Evolutionary conservation across 2,329 filamentous ascomycete species (phyloP).

Genomic region (Cercospora sojina): DNA sequence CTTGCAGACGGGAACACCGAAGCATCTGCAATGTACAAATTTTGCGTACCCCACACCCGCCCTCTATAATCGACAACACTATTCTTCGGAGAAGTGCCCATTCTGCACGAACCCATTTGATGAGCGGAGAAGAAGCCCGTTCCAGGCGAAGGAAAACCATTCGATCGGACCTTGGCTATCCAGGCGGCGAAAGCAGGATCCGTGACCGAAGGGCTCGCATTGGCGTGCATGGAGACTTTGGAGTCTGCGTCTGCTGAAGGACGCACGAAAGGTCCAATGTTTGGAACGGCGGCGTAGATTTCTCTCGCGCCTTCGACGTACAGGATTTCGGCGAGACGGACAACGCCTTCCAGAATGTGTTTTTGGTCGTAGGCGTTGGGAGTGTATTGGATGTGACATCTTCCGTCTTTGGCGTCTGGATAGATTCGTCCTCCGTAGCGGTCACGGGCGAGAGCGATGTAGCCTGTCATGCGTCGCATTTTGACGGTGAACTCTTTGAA

Average conservation of each 20-base stretch:
- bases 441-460: slow-evolving; percentile 74
- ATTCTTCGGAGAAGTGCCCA: slow-evolving; percentile 55
- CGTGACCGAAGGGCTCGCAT: slow-evolving; percentile 44
- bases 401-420: slow-evolving; percentile 64
- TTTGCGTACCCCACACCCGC: slow-evolving; percentile 62
- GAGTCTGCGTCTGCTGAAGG: slow-evolving; percentile 17
- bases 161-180: slow-evolving; percentile 54
- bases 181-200: slow-evolving; percentile 63
- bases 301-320: slow-evolving; percentile 78
- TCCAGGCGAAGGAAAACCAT: slow-evolving; percentile 51
- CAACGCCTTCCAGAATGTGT: slow-evolving; percentile 68
- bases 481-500: slow-evolving; percentile 71
- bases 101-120: slow-evolving; percentile 77
- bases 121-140: slow-evolving; percentile 68
- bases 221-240: slow-evolving; percentile 24
- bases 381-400: slow-evolving; percentile 67
- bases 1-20: slow-evolving; percentile 74
- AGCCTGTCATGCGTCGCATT: slow-evolving; percentile 67
- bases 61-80: slow-evolving; percentile 48
- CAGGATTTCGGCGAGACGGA: slow-evolving; percentile 72
- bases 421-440: slow-evolving; percentile 73
- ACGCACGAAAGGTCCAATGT: slow-evolving; percentile 63
- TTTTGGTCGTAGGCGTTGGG: slow-evolving; percentile 69
- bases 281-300: slow-evolving; percentile 66
- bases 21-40: slow-evolving; percentile 69